Evolutionary conservation across 2,329 filamentous ascomycete species (phyloP).

Genomic region (Malbranchea zuffiana): DNA sequence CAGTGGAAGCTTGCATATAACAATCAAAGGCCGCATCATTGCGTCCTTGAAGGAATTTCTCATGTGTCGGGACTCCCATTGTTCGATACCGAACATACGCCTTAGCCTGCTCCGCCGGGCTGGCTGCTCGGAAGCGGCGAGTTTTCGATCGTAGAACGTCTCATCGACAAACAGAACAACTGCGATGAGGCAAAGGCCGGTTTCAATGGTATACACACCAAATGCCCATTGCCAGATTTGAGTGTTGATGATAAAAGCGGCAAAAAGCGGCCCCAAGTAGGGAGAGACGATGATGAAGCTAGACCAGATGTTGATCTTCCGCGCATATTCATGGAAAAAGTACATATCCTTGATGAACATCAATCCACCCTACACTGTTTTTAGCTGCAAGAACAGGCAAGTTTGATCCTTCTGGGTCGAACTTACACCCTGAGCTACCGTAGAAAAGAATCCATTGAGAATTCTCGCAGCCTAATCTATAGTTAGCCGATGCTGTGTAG

Average conservation of each 20-base stretch:
- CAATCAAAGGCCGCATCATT: slow-evolving; percentile 26
- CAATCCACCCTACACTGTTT: slow-evolving; percentile 25
- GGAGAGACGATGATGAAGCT: slow-evolving; percentile 28
- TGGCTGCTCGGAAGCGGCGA: slow-evolving; percentile 23
- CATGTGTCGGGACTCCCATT: slow-evolving; percentile 20
- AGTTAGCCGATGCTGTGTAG: background rate
- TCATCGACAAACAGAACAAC: slow-evolving; percentile 29
- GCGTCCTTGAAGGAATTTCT: slow-evolving; percentile 28
- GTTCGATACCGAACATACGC: slow-evolving; percentile 28
- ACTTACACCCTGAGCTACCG: slow-evolving; percentile 30
- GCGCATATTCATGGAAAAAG: slow-evolving; percentile 32
- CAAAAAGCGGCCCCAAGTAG: slow-evolving; percentile 25
- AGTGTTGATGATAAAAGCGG: slow-evolving; percentile 29
- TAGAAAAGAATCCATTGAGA: slow-evolving; percentile 37
- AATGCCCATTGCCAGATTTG: slow-evolving; percentile 30
- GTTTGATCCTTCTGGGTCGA: background rate
- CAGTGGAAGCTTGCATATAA: slow-evolving; percentile 31
- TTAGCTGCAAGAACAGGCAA: background rate
- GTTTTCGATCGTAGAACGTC: slow-evolving; percentile 30
- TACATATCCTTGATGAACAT: slow-evolving; percentile 37
- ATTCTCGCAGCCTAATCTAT: slow-evolving; percentile 27
- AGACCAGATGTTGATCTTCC: slow-evolving; percentile 33
- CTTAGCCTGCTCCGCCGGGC: slow-evolving; percentile 21
- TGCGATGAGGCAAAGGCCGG: slow-evolving; percentile 24
- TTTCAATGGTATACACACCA: slow-evolving; percentile 26